A percentile compares a stretch with the other conserved stretches of the same genome.
Evolutionary conservation across 768 basidiomycete species (phyloP).

Genomic region (Suillus decipiens): DNA sequence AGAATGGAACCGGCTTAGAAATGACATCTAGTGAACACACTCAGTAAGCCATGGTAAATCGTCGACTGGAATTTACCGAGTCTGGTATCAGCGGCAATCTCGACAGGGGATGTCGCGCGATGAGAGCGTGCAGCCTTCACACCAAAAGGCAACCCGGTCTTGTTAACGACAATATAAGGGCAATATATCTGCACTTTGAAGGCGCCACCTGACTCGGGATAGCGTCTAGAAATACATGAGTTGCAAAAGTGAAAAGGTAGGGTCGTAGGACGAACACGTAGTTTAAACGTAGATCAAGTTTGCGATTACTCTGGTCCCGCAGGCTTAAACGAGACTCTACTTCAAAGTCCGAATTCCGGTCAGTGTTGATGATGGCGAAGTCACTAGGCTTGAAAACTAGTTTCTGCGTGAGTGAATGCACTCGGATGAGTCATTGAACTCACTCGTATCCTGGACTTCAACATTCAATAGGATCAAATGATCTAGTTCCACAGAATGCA

Average conservation of each 20-base stretch:
- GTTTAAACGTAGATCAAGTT: conserved; percentile 81
- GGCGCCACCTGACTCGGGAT: conserved; percentile 89
- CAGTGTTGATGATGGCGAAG: conserved; percentile 96
- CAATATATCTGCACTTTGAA: conserved; percentile 95
- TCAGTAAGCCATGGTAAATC: conserved; percentile 10
- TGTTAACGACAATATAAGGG: conserved; percentile 90
- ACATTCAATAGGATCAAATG: conserved; percentile 91
- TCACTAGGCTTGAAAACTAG: conserved; percentile 91
- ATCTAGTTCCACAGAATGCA: conserved; percentile 90
- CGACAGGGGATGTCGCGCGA: conserved; percentile 64
- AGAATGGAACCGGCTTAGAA: conserved; percentile 67
- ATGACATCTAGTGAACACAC: conserved; percentile 41
- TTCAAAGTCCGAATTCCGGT: conserved; percentile 87
- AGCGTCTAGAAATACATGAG: conserved; percentile 46
- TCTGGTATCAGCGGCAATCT: conserved; percentile 81
- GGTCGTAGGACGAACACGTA: conserved; percentile 69
- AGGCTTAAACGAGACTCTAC: conserved; percentile 72
- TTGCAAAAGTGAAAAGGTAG: conserved; percentile 12
- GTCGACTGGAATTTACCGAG: conserved; percentile 45
- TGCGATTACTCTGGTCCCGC: conserved; percentile 71
- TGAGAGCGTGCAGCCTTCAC: conserved; percentile 64
- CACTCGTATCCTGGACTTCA: conserved; percentile 89
- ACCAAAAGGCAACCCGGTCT: conserved; percentile 83
- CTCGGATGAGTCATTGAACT: conserved; percentile 5
- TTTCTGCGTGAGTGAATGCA: conserved; percentile 6